phyloP scores from a whole-genome alignment of 257 asterid genomes.

The Oldenlandia corymbosa region DNA sequence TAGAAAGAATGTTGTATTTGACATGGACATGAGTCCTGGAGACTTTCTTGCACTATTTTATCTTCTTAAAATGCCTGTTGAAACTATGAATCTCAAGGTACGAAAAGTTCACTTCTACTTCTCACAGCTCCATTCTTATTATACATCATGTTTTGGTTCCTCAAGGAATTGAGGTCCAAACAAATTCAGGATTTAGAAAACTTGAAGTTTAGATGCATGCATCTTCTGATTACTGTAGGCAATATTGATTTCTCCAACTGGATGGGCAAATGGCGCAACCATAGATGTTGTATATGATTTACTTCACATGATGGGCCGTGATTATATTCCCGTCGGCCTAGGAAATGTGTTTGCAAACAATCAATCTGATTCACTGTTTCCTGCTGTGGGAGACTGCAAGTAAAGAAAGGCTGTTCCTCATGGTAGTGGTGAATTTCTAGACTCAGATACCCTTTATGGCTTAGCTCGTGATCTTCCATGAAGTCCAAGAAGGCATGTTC shows the following conservation, averaged over 20 bases:
- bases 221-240: slow-evolving; percentile 39
- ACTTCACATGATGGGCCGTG: slow-evolving; percentile 95
- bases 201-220: slow-evolving; percentile 5
- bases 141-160: neutral
- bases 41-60: slow-evolving; percentile 80
- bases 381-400: slow-evolving; percentile 69
- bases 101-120: neutral
- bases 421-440: slow-evolving; percentile 76
- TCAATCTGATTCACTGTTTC: slow-evolving; percentile 41
- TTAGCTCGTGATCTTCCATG: slow-evolving; percentile 72
- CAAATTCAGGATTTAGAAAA: neutral
- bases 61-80: slow-evolving; percentile 69
- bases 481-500: slow-evolving; percentile 62
- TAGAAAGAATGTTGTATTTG: slow-evolving; percentile 67
- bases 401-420: slow-evolving; percentile 67
- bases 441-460: slow-evolving; percentile 81
- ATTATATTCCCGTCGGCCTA: slow-evolving; percentile 71
- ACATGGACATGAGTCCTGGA: slow-evolving; percentile 96
- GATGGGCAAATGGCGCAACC: slow-evolving; percentile 91
- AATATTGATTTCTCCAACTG: slow-evolving; percentile 65
- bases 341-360: slow-evolving; percentile 63
- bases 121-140: neutral
- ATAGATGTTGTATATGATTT: slow-evolving; percentile 70
- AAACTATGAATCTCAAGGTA: slow-evolving; percentile 73
- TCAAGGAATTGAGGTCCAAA: neutral